Conservation (phyloP, 176 grass and related monocot species). For the Luzula sylvatica region DNA sequence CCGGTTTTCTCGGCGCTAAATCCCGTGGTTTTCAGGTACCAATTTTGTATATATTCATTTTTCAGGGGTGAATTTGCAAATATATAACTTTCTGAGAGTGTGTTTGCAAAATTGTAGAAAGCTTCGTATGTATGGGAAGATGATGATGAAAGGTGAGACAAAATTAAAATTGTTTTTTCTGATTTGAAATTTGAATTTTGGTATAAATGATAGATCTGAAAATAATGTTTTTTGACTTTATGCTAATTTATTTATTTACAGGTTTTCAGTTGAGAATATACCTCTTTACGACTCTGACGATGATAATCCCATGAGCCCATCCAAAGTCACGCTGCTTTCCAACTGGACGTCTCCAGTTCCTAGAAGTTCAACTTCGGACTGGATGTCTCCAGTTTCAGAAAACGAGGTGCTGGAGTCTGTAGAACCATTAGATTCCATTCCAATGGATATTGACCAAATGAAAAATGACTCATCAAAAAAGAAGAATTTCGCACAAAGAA, state of each 20-base stretch:
- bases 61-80: conserved; percentile 7
- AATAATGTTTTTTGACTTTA: neutral
- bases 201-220: conserved; percentile 2
- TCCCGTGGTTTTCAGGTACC: conserved; percentile 90
- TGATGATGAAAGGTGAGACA: conserved; percentile 76
- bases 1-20: conserved; percentile 97
- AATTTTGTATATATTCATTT: neutral
- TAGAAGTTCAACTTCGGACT: conserved; percentile 15
- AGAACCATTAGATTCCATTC: conserved; percentile 59
- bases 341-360: conserved; percentile 7
- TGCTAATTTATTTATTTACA: conserved; percentile 34
- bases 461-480: conserved; percentile 35
- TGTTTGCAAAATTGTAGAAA: conserved; percentile 32
- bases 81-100: neutral
- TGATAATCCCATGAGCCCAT: conserved; percentile 58
- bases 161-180: neutral
- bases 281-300: conserved; percentile 97
- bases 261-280: conserved; percentile 96
- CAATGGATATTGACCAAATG: conserved; percentile 44
- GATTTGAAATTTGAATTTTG: neutral
- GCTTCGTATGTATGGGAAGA: conserved; percentile 92
- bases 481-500: conserved; percentile 31
- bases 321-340: conserved; percentile 37
- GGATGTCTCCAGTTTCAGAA: conserved; percentile 9
- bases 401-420: conserved; percentile 23